These are phyloP conservation scores for Clitoria ternatea DNA, from an alignment of 306 rosid genomes.

Conservation along the genomic window DNA sequence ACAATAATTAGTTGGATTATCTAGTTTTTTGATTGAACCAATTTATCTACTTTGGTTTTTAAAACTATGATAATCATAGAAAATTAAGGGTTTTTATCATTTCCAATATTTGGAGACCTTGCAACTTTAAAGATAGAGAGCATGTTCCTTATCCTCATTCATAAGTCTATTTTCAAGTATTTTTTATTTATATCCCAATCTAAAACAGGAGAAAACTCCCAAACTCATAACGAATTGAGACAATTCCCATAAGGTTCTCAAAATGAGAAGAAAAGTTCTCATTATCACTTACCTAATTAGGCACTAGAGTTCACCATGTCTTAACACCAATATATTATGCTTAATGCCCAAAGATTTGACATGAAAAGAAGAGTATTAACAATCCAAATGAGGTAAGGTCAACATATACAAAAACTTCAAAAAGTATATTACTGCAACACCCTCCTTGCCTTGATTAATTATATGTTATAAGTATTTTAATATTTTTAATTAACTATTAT, in stretches of 20 bases:
- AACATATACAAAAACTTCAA: background rate
- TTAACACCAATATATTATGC: background rate
- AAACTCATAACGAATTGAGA: background rate
- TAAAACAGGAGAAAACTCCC: background rate
- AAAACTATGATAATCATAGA: too few relatives aligned
- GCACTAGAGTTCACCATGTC: background rate
- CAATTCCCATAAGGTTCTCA: background rate
- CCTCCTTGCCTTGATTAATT: background rate
- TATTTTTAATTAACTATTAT: background rate
- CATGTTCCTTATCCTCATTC: background rate
- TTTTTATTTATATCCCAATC: background rate
- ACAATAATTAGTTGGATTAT: too few relatives aligned
- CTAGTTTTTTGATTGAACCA: too few relatives aligned
- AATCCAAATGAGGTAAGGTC: background rate
- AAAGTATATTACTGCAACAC: conserved; percentile 13
- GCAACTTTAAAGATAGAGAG: background rate
- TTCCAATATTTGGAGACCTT: background rate
- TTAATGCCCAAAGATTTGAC: background rate
- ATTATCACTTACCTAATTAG: background rate
- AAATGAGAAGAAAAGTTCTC: background rate
- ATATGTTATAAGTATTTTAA: background rate
- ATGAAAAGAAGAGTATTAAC: background rate
- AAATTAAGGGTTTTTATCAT: background rate
- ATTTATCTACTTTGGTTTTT: too few relatives aligned
- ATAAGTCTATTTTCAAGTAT: too few relatives aligned